These are phyloP conservation scores for Colletotrichum australisinense DNA, from an alignment of 2,329 filamentous ascomycete species.

Conservation along the genomic window DNA sequence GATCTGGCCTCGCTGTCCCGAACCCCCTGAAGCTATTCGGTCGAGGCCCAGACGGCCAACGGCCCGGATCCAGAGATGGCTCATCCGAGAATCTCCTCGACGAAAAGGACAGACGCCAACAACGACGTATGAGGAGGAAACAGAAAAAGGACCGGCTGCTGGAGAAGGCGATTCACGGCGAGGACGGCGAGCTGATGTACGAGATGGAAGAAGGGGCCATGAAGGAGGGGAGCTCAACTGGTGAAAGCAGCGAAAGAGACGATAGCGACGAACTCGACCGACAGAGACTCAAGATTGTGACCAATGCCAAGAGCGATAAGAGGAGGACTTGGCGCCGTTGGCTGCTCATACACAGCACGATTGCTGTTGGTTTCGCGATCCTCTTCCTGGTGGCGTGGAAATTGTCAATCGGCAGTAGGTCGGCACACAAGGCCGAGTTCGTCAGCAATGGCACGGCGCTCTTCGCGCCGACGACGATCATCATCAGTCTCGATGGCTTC, in stretches of 20 bases:
- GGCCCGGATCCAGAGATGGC: slow-evolving; percentile 48
- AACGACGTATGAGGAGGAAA: slow-evolving; percentile 61
- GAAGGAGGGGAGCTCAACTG: slow-evolving; percentile 73
- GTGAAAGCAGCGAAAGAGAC: slow-evolving; percentile 71
- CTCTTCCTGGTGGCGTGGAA: slow-evolving; percentile 70
- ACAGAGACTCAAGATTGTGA: slow-evolving; percentile 60
- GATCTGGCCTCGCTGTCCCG: slow-evolving; percentile 61
- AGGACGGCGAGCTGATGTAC: slow-evolving; percentile 84
- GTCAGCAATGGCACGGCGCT: slow-evolving; percentile 86
- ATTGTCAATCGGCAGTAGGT: slow-evolving; percentile 60
- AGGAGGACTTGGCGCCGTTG: slow-evolving; percentile 65
- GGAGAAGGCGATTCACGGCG: slow-evolving; percentile 68
- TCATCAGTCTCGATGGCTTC: slow-evolving; percentile 96
- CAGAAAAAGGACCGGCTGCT: slow-evolving; percentile 65
- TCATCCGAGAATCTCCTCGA: slow-evolving; percentile 61
- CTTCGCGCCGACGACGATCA: slow-evolving; percentile 91
- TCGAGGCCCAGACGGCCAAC: slow-evolving; percentile 44
- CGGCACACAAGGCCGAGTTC: slow-evolving; percentile 46
- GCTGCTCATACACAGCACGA: slow-evolving; percentile 64
- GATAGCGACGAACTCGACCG: slow-evolving; percentile 70
- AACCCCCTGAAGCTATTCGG: slow-evolving; percentile 61
- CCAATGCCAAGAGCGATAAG: slow-evolving; percentile 60
- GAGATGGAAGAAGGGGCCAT: slow-evolving; percentile 88
- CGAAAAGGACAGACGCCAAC: slow-evolving; percentile 63
- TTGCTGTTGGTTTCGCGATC: slow-evolving; percentile 65